Base-by-base conservation (phyloP, 176 grass and related monocot species). In the Avena sativa region DNA sequence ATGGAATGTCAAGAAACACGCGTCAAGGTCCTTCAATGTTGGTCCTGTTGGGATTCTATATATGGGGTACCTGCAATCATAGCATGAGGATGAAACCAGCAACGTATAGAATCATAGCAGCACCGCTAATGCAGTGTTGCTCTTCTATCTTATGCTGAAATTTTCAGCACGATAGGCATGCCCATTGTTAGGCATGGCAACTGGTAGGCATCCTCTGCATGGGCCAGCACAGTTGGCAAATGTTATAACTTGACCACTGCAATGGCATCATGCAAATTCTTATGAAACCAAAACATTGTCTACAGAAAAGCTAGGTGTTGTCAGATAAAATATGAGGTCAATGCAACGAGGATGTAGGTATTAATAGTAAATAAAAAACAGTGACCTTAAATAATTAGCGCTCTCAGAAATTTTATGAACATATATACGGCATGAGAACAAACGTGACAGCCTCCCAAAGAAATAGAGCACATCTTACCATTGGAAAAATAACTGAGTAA, bases 1-100 rank as follows among this genome's bases (percentile, higher is more conserved):
- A 90, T 97, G 97, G 79, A 93, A 97, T 82, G 97, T 99, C 86
- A 99, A 91, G 79, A 99, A 99, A 88, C 97, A 99, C 17, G 97
- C 94, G 60, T 99, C 94, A 75, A 99, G 91, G 74, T 99, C 97
- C 89, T 92, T 96, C 86, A 99, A 81, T n/a, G 97, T 97, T 28
- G 97, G 97, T 36, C 97, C 97, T 78, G 92, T 97, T 20, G 97
- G 97, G 79, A 99, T 99, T 91, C 97, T 91, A 87, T 99, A 99
- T 89, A 99, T 99, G 36, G 97, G 97, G 77, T 99, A 99, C 97
- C 97, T 99, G 93, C 89, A 95, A 90, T 86, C 25, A 85, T 85
- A 92, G 88, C 82, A 89, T 9, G 77, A 90, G 81, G 90, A 88
- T 88, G 90, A 91, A 91, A 91, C 90, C 90, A 91, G 82, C 64